Evolutionary conservation across 257 asterid genomes (phyloP).

Genomic region (Lithospermum erythrorhizon): DNA sequence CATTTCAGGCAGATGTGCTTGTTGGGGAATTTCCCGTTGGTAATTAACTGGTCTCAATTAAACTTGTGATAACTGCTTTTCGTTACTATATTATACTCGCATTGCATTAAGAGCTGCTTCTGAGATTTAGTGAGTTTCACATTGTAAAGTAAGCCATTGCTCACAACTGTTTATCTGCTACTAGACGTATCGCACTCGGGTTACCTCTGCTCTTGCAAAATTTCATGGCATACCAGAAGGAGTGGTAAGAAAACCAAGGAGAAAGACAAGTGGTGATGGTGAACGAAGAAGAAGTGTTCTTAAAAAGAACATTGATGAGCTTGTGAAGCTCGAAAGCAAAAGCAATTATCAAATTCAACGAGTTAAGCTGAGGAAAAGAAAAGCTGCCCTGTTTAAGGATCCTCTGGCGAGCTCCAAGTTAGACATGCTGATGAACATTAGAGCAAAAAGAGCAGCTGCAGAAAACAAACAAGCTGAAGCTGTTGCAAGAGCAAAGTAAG

Average conservation of each 20-base stretch:
- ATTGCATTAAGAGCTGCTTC: neutral
- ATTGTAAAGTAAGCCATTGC: neutral
- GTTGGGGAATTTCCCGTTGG: too few relatives aligned
- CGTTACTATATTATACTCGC: too few relatives aligned
- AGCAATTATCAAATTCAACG: conserved; percentile 26
- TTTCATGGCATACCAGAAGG: conserved; percentile 52
- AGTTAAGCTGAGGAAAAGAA: conserved; percentile 32
- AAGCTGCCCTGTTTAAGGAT: conserved; percentile 53
- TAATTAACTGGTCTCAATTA: neutral
- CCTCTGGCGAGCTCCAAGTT: conserved; percentile 65
- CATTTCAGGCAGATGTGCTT: neutral
- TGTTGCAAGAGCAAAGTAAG: conserved; percentile 66
- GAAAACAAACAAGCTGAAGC: conserved; percentile 47
- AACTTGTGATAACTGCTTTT: neutral
- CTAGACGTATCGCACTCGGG: conserved; percentile 64
- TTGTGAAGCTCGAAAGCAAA: conserved; percentile 21
- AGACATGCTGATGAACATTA: conserved; percentile 70
- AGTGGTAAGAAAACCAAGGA: conserved; percentile 50
- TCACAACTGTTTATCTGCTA: conserved; percentile 5
- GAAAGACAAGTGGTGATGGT: conserved; percentile 36
- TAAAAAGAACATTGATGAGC: conserved; percentile 22
- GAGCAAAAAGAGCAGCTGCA: conserved; percentile 53
- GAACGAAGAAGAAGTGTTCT: conserved; percentile 27
- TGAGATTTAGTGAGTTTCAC: neutral
- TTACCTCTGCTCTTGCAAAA: conserved; percentile 55